Percentiles rank a stretch among this genome's conserved stretches.
phyloP scores from a whole-genome alignment of 352 stramenopile genomes.

The Pythium guiyangense region DNA sequence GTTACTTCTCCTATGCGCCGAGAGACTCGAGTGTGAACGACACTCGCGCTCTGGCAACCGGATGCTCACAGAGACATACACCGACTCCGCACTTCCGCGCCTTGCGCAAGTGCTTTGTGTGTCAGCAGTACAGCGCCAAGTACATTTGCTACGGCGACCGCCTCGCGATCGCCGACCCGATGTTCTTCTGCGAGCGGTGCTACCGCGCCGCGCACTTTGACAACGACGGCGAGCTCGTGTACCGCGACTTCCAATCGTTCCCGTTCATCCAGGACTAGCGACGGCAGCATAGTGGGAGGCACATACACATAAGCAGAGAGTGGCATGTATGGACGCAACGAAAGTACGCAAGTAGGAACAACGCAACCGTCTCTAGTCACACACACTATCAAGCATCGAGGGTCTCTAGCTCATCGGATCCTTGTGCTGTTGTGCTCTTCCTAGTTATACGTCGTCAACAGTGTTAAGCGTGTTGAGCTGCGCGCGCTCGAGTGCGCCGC shows the following conservation, averaged over 20 bases:
- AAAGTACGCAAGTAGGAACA: too few relatives aligned
- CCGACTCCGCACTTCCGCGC: slow-evolving; percentile 39
- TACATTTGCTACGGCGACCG: slow-evolving; percentile 80
- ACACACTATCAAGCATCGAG: slow-evolving; percentile 2
- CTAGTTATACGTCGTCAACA: slow-evolving; percentile 6
- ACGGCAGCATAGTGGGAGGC: neutral
- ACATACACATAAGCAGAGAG: too few relatives aligned
- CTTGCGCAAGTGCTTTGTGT: slow-evolving; percentile 71
- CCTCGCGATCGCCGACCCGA: too few relatives aligned
- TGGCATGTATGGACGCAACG: too few relatives aligned
- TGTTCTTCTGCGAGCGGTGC: too few relatives aligned
- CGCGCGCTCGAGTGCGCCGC: neutral
- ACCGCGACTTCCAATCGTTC: slow-evolving; percentile 68
- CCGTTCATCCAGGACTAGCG: slow-evolving; percentile 64
- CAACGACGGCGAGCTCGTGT: too few relatives aligned
- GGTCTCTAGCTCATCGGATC: neutral
- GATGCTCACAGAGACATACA: too few relatives aligned
- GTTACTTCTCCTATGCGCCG: too few relatives aligned
- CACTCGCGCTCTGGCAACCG: too few relatives aligned
- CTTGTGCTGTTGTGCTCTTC: neutral
- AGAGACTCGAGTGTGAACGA: too few relatives aligned
- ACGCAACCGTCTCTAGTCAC: too few relatives aligned
- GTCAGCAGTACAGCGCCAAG: slow-evolving; percentile 72
- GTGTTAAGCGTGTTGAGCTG: slow-evolving; percentile 12
- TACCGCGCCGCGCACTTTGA: too few relatives aligned